Evolutionary conservation across 805 yeast species (phyloP).

Genomic region (Ogataea angusta): DNA sequence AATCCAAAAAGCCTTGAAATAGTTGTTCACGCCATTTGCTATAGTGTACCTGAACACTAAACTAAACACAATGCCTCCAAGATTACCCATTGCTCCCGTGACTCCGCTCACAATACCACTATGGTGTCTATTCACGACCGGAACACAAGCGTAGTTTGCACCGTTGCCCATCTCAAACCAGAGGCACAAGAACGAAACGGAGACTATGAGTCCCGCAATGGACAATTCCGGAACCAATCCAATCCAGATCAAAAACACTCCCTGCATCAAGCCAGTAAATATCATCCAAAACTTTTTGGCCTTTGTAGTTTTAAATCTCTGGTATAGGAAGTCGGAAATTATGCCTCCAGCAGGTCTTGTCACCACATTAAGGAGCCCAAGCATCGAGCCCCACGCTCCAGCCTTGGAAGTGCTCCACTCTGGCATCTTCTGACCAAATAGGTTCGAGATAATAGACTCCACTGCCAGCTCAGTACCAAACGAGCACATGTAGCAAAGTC

Average conservation of each 20-base stretch:
- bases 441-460: conserved; percentile 26
- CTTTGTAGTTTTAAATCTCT: conserved; percentile 27
- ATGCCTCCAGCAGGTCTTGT: conserved; percentile 32
- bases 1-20: conserved; percentile 32
- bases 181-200: conserved; percentile 30
- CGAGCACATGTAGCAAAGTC: conserved; percentile 27
- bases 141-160: conserved; percentile 36
- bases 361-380: conserved; percentile 31
- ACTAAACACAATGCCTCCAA: conserved; percentile 36
- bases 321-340: conserved; percentile 30
- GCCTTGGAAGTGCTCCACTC: conserved; percentile 24
- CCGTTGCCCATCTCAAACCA: conserved; percentile 40
- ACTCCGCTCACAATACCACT: conserved; percentile 37
- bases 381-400: conserved; percentile 34
- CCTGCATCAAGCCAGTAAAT: conserved; percentile 30
- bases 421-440: conserved; percentile 19
- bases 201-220: conserved; percentile 30
- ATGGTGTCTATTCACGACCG: conserved; percentile 33
- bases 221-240: conserved; percentile 30
- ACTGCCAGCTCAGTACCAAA: conserved; percentile 33
- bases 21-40: conserved; percentile 26
- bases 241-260: conserved; percentile 35
- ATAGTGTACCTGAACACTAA: conserved; percentile 34
- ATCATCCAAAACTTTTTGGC: conserved; percentile 35
- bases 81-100: conserved; percentile 36